Percentiles rank a stretch among this genome's conserved stretches.
phyloP scores from a whole-genome alignment of 179 eudicot genomes.

The Beta corolliflora region DNA sequence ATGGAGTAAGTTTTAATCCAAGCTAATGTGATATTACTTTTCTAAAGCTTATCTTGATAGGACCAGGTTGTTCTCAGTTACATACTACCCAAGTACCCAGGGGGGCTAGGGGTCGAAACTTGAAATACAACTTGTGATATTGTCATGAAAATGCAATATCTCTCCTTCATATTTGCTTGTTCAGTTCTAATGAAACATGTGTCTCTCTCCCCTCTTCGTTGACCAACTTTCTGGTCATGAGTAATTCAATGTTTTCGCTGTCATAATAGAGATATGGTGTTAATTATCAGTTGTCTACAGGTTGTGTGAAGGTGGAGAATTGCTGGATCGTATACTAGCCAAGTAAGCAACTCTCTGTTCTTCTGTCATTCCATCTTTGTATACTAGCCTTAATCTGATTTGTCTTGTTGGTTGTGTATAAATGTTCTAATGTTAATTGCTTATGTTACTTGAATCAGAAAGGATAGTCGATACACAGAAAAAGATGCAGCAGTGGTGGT shows the following conservation, averaged over 20 bases:
- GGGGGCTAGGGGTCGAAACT: too few relatives aligned
- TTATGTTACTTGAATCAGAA: slow-evolving; percentile 48
- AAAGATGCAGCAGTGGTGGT: slow-evolving; percentile 95
- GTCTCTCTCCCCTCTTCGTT: not conserved
- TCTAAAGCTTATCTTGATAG: not conserved
- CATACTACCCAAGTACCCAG: too few relatives aligned
- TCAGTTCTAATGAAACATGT: not conserved
- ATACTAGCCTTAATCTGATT: not conserved
- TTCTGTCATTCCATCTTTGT: not conserved
- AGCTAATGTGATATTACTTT: not conserved
- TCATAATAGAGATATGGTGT: too few relatives aligned
- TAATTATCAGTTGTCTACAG: too few relatives aligned
- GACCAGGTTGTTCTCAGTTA: not conserved
- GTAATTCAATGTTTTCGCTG: not conserved
- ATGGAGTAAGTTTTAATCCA: slow-evolving; percentile 78
- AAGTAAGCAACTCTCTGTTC: slow-evolving; percentile 53
- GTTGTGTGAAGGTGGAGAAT: slow-evolving; percentile 97
- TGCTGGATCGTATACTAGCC: slow-evolving; percentile 86
- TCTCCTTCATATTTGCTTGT: not conserved
- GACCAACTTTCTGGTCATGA: not conserved
- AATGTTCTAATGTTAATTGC: slow-evolving; percentile 10
- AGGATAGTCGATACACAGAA: slow-evolving; percentile 91
- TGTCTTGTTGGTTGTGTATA: too few relatives aligned
- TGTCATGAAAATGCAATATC: not conserved
- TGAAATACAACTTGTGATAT: too few relatives aligned